Conservation (phyloP, 192 early-diverging fungal species). For the Borealophlyctis nickersoniae region DNA sequence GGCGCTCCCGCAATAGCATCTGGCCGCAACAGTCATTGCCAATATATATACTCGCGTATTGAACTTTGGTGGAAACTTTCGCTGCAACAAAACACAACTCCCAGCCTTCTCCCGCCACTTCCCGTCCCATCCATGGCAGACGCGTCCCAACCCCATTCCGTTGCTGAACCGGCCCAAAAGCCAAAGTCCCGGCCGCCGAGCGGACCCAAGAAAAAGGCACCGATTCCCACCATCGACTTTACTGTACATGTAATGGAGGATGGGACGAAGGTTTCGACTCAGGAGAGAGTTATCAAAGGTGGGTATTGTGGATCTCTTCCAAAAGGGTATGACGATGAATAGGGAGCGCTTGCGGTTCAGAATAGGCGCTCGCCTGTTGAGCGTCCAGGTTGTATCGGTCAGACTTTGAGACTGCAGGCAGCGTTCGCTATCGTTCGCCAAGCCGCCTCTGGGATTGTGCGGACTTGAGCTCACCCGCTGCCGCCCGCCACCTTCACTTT, state of each 20-base stretch:
- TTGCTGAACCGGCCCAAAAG: not conserved
- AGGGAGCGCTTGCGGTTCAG: conserved; percentile 17
- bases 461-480: not conserved
- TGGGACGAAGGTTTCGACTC: conserved; percentile 69
- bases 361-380: conserved; percentile 39
- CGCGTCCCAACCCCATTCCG: not conserved
- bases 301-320: conserved; percentile 1
- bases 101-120: too few relatives aligned
- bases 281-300: conserved; percentile 78
- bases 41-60: too few relatives aligned
- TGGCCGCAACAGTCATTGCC: too few relatives aligned
- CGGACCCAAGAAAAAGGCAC: not conserved
- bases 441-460: not conserved
- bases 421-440: conserved; percentile 1
- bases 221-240: conserved; percentile 64
- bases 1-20: too few relatives aligned
- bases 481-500: not conserved
- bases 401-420: not conserved
- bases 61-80: too few relatives aligned
- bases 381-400: not conserved
- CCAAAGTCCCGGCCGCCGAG: not conserved
- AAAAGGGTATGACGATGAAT: not conserved
- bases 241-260: conserved; percentile 70
- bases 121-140: too few relatives aligned
- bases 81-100: too few relatives aligned